These are phyloP conservation scores for Acrocalymma vagum DNA, from an alignment of 2,329 filamentous ascomycete species.

Conservation along the genomic window DNA sequence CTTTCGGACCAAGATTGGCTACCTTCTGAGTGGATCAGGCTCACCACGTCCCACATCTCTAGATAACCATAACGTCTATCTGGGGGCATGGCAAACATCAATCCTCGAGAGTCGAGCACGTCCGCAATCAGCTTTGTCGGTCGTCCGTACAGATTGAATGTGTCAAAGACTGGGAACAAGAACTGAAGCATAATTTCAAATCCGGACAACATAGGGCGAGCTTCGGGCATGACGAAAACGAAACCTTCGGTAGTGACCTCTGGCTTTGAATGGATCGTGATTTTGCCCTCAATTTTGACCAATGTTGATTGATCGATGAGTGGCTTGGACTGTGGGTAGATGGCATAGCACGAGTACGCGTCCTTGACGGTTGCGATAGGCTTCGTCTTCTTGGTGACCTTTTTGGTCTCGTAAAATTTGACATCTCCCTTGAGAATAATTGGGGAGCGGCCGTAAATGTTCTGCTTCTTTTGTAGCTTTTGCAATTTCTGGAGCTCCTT, in stretches of 20 bases:
- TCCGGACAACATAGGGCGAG: conserved; percentile 87
- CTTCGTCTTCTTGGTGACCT: conserved; percentile 88
- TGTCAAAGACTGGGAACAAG: conserved; percentile 93
- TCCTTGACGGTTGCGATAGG: conserved; percentile 93
- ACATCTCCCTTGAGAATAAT: conserved; percentile 84
- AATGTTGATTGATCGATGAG: conserved; percentile 94
- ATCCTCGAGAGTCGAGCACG: conserved; percentile 81
- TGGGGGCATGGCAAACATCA: conserved; percentile 98
- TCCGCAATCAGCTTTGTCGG: conserved; percentile 88
- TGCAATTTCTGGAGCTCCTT: conserved; percentile 87
- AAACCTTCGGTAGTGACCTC: conserved; percentile 87
- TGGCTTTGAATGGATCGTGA: conserved; percentile 84
- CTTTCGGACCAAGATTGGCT: conserved; percentile 82
- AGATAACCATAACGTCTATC: conserved; percentile 89
- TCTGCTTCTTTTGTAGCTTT: conserved; percentile 83
- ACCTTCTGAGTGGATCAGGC: conserved; percentile 79
- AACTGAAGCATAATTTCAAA: conserved; percentile 96
- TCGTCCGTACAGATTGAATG: conserved; percentile 89
- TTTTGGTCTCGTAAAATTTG: conserved; percentile 91
- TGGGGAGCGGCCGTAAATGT: conserved; percentile 78
- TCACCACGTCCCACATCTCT: conserved; percentile 84
- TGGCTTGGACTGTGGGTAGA: conserved; percentile 94
- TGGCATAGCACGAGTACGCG: conserved; percentile 90
- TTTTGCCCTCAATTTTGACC: conserved; percentile 90
- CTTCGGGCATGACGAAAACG: conserved; percentile 97